These are phyloP conservation scores for Wickerhamomyces subpelliculosus DNA, from an alignment of 805 yeast genomes.

Conservation along the genomic window DNA sequence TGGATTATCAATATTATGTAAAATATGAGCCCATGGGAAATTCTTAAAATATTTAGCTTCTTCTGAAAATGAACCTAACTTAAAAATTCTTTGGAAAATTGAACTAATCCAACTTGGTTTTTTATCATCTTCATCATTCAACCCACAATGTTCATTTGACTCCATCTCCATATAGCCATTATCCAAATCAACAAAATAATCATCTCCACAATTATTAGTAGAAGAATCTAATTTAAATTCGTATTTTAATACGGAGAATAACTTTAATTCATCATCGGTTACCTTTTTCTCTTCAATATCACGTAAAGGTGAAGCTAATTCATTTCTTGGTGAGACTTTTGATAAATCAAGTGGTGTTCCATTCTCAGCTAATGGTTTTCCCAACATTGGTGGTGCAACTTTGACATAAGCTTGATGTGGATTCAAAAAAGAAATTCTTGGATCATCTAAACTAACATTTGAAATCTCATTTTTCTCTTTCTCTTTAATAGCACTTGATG, in stretches of 20 bases:
- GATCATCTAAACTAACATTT: constrained; percentile 1
- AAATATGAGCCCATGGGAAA: constrained; percentile 17
- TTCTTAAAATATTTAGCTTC: constrained; percentile 3
- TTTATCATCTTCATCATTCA: too few relatives aligned
- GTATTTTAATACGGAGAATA: constrained; percentile 14
- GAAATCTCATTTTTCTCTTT: too few relatives aligned
- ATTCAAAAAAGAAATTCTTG: constrained; percentile 9
- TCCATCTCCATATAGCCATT: constrained; percentile 4
- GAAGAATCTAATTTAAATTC: constrained; percentile 12
- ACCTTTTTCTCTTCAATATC: neutral
- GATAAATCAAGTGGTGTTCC: constrained; percentile 18
- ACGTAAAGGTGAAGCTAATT: constrained; percentile 9
- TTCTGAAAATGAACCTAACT: constrained; percentile 2
- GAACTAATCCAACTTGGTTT: neutral
- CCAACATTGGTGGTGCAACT: constrained; percentile 14
- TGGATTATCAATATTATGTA: constrained; percentile 7
- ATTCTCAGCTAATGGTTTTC: constrained; percentile 13
- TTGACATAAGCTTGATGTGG: constrained; percentile 11
- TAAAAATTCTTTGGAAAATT: constrained; percentile 5
- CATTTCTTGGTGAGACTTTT: constrained; percentile 5
- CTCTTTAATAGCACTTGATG: too few relatives aligned
- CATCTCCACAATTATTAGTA: constrained; percentile 1
- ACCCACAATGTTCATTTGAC: constrained; percentile 1
- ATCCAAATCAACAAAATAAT: constrained; percentile 10
- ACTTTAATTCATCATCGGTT: constrained; percentile 14